These are phyloP conservation scores for Cladosporium sp. DNA, from an alignment of 2,329 filamentous ascomycete genomes.

Conservation along the genomic window DNA sequence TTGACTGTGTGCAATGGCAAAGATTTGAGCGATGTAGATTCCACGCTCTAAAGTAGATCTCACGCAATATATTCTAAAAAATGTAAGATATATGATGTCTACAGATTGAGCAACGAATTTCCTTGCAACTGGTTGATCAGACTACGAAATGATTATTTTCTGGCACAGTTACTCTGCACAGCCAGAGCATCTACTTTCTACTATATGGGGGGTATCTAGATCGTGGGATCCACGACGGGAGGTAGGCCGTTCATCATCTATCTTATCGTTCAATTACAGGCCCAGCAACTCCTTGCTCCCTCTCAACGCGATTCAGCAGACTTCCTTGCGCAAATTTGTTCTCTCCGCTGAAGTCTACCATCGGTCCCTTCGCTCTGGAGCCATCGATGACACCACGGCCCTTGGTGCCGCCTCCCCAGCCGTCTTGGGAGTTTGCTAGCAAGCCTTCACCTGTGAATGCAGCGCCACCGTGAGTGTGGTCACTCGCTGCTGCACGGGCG, in stretches of 20 bases:
- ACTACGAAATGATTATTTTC: too few species aligned
- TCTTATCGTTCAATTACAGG: slow-evolving; percentile 37
- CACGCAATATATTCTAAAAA: too few species aligned
- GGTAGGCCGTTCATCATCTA: neutral
- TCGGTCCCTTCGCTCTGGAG: slow-evolving; percentile 40
- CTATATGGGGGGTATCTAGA: neutral
- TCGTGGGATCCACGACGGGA: neutral
- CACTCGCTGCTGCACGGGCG: slow-evolving; percentile 1
- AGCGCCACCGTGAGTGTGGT: slow-evolving; percentile 15
- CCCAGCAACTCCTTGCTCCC: slow-evolving; percentile 27
- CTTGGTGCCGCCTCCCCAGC: slow-evolving; percentile 35
- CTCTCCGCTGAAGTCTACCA: slow-evolving; percentile 41
- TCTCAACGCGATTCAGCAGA: slow-evolving; percentile 42
- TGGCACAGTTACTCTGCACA: too few species aligned
- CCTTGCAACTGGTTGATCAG: too few species aligned
- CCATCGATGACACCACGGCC: slow-evolving; percentile 45
- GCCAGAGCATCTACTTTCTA: too few species aligned
- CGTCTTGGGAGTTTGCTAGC: slow-evolving; percentile 37
- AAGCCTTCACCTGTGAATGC: slow-evolving; percentile 45
- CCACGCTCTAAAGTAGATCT: too few species aligned
- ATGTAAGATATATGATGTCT: too few species aligned
- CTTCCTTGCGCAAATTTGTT: slow-evolving; percentile 45
- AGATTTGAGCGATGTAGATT: neutral
- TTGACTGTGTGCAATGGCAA: neutral
- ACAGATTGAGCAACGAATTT: too few species aligned